A percentile compares a stretch with the other conserved stretches of the same genome.
Conservation (phyloP, 2,329 filamentous ascomycete genomes). For the Ceratocystis eucalypticola region DNA sequence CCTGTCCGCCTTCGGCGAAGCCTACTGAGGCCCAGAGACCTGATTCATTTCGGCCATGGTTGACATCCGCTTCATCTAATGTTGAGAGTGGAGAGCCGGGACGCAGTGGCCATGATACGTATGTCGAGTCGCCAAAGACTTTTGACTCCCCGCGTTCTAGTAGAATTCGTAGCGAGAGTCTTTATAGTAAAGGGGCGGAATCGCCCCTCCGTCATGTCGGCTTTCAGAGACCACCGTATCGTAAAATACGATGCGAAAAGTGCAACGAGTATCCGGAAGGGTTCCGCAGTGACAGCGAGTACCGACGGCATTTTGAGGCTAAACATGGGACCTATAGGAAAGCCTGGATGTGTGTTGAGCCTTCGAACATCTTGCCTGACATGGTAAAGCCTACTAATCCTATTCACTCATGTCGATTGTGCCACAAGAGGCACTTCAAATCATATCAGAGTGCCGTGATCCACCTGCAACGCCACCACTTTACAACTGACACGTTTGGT, state of each 20-base stretch:
- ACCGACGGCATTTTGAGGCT: slow-evolving; percentile 52
- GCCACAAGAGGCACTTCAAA: slow-evolving; percentile 40
- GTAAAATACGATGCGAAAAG: slow-evolving; percentile 57
- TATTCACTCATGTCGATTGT: slow-evolving; percentile 1
- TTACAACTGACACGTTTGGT: slow-evolving; percentile 41
- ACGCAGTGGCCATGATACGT: slow-evolving; percentile 6
- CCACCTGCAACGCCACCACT: slow-evolving; percentile 44
- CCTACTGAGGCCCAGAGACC: not conserved
- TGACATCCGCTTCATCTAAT: slow-evolving; percentile 4
- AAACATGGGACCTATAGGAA: slow-evolving; percentile 43
- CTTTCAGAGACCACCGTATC: slow-evolving; percentile 41
- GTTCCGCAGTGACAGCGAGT: slow-evolving; percentile 82
- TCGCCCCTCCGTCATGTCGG: slow-evolving; percentile 3
- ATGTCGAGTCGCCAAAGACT: slow-evolving; percentile 12
- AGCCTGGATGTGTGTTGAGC: slow-evolving; percentile 44
- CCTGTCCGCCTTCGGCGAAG: not conserved
- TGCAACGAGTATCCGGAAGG: slow-evolving; percentile 75
- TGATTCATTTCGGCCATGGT: slow-evolving; percentile 11
- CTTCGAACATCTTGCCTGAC: slow-evolving; percentile 26
- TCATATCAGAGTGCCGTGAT: slow-evolving; percentile 47
- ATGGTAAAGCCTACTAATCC: not conserved
- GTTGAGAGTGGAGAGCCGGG: not conserved
- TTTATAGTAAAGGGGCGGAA: slow-evolving; percentile 25
- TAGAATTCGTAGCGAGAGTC: slow-evolving; percentile 22
- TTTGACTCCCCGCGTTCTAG: slow-evolving; percentile 16